These are phyloP conservation scores for Colletotrichum chlorophyti DNA, from an alignment of 2,329 filamentous ascomycete genomes.

Conservation along the genomic window DNA sequence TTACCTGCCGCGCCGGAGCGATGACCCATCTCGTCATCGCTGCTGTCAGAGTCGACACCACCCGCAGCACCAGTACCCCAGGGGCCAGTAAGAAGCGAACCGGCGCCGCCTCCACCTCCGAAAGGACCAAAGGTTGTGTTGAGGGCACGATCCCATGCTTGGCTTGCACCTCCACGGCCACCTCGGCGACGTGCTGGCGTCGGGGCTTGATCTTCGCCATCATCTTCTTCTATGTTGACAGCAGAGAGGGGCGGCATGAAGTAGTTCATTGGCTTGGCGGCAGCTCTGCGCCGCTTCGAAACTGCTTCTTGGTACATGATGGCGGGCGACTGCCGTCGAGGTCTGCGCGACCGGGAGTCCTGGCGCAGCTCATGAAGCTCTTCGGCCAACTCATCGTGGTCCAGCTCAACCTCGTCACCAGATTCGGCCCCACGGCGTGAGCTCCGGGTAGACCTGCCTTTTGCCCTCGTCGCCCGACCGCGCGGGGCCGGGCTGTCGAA, in stretches of 20 bases:
- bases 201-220: constrained; percentile 70
- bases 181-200: constrained; percentile 74
- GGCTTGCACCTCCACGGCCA: constrained; percentile 64
- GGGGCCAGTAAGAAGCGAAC: constrained; percentile 75
- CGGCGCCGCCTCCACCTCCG: constrained; percentile 75
- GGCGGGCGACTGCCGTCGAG: constrained; percentile 59
- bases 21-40: constrained; percentile 85
- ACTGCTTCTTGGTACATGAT: constrained; percentile 65
- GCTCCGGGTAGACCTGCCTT: constrained; percentile 51
- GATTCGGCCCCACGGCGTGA: constrained; percentile 59
- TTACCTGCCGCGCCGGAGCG: constrained; percentile 60
- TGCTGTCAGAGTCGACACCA: constrained; percentile 92
- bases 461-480: constrained; percentile 49
- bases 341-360: constrained; percentile 58
- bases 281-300: constrained; percentile 58
- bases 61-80: constrained; percentile 77
- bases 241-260: constrained; percentile 75
- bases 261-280: constrained; percentile 79
- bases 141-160: constrained; percentile 77
- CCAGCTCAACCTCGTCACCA: constrained; percentile 63
- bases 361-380: constrained; percentile 68
- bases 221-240: constrained; percentile 74
- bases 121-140: constrained; percentile 94
- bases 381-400: constrained; percentile 70
- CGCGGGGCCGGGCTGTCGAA: constrained; percentile 56